Evolutionary conservation across 176 grass and related monocot genomes (phyloP).

Genomic region (Ampelocalamus luodianensis): DNA sequence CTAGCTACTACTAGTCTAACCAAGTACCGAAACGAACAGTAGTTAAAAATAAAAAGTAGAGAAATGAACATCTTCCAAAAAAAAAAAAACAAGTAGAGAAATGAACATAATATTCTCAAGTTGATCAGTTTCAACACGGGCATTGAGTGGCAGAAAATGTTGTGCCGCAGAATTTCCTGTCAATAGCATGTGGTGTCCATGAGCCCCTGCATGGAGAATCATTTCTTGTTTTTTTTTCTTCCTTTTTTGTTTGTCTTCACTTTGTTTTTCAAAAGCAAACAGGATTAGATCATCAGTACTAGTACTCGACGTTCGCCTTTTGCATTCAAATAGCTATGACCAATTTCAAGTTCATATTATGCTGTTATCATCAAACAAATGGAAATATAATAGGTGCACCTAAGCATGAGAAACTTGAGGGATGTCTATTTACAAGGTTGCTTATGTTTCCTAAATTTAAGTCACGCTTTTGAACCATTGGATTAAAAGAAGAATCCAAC

Average conservation of each 20-base stretch:
- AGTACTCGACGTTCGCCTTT: neutral
- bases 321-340: neutral
- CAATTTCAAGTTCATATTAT: neutral
- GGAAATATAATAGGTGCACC: neutral
- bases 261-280: neutral
- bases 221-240: too few species aligned
- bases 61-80: neutral
- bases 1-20: too few species aligned
- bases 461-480: too few species aligned
- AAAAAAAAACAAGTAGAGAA: neutral
- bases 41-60: neutral
- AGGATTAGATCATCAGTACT: neutral
- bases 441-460: too few species aligned
- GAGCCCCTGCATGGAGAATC: neutral
- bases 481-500: too few species aligned
- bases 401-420: neutral
- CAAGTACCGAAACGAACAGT: too few species aligned
- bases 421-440: too few species aligned
- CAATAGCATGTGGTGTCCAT: slow-evolving; percentile 23
- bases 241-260: neutral
- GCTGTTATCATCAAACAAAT: neutral
- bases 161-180: slow-evolving; percentile 2
- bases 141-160: neutral
- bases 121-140: neutral
- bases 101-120: neutral